Evolutionary conservation across 2,329 filamentous ascomycete species (phyloP).

Genomic region (Calonectria pseudoreteaudii): DNA sequence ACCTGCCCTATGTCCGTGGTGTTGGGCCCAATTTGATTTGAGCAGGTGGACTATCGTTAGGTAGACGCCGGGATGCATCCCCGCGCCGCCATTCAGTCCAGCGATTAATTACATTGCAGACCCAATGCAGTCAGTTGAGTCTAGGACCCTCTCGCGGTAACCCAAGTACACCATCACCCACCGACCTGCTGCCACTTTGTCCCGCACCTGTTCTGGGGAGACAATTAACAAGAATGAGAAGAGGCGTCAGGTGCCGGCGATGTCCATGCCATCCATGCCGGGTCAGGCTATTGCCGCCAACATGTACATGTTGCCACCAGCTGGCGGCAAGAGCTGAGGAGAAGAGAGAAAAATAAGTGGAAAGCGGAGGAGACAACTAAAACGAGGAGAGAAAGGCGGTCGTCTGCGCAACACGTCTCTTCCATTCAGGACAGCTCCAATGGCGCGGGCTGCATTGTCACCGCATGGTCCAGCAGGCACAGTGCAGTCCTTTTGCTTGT

Average conservation of each 20-base stretch:
- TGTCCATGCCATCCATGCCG: slow-evolving; percentile 23
- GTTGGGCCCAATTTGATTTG: slow-evolving; percentile 7
- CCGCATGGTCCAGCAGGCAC: background rate
- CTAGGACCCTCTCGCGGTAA: slow-evolving; percentile 11
- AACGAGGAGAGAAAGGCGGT: background rate
- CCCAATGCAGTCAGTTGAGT: slow-evolving; percentile 7
- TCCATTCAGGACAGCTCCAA: background rate
- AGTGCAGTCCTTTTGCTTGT: background rate
- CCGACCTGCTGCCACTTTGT: slow-evolving; percentile 7
- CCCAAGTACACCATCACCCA: slow-evolving; percentile 3
- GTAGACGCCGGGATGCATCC: slow-evolving; percentile 11
- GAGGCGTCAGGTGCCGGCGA: slow-evolving; percentile 18
- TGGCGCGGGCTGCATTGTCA: background rate
- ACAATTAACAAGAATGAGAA: slow-evolving; percentile 1
- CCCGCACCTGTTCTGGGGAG: background rate
- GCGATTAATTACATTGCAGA: slow-evolving; percentile 13
- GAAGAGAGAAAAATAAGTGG: background rate
- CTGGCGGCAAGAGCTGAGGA: slow-evolving; percentile 3
- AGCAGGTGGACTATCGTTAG: slow-evolving; percentile 8
- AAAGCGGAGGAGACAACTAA: slow-evolving; percentile 8
- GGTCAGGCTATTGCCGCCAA: background rate
- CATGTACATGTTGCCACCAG: slow-evolving; percentile 8
- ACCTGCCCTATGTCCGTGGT: slow-evolving; percentile 9
- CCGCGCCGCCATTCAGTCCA: slow-evolving; percentile 11
- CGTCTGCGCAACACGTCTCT: background rate